Base-by-base conservation (phyloP, 2,329 filamentous ascomycete genomes). In the Mycosphaerella arachidis region DNA sequence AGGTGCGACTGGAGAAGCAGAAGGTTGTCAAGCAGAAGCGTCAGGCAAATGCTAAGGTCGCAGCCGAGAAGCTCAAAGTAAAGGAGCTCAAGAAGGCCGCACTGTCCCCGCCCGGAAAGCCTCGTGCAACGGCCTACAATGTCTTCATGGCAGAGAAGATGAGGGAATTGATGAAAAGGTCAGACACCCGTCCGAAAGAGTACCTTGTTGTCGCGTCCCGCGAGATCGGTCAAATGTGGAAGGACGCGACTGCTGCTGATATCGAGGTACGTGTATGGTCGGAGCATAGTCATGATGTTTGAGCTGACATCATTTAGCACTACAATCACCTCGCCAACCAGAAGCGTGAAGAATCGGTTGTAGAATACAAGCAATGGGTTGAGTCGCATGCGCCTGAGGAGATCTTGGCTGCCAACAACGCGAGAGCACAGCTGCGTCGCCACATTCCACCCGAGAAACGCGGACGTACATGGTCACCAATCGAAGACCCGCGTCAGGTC, bases 321-420 rank as follows among this genome's bases (percentile, higher is more conserved):
- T 82, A 81, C 70, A 80, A 82, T 65, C 79, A 82, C 53, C 64
- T 79, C 18, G 81, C 80, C 54, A 77, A 77, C 57, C 68, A 80
- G 60, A 79, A 78, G 64, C 78, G 71, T 20, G 76, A 74, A 45
- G 72, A 75, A 13, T 80, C 79, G 53, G 65, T 71, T 20, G 73
- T 74, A 20, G 76, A 74, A 13, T 81, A 80, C 68, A 74, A 81
- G 31, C 69, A 77, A 60, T 89, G 84, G 83, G 71, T 89, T 20
- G 71, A 79, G 33, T 74, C 72, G 3, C 73, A 86, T 68, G 83
- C 82, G 1, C 80, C 83, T 9, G 75, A 82, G 5, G 71, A 86
- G 68, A 87, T 89, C 66, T 75, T 75, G 50, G 60, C 76, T 3
- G 86, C 86, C 58, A 89, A 89, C 70, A 68, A 64, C 10, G 86